Conservation (phyloP, 805 yeast species). For the Wickerhamia fluorescens region DNA sequence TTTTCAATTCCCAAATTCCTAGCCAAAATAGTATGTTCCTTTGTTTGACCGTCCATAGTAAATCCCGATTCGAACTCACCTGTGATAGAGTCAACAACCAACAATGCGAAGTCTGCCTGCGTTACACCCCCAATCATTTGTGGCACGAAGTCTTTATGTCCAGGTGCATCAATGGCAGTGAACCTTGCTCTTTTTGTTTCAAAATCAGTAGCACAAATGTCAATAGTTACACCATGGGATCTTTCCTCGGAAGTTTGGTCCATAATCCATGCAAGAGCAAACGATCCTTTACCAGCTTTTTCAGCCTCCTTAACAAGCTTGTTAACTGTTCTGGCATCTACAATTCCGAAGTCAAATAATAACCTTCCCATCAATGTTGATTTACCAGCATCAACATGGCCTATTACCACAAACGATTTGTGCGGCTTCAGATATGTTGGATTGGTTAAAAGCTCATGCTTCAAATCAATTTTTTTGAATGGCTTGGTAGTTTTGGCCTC, state of each 20-base stretch:
- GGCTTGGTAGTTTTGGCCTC: conserved; percentile 30
- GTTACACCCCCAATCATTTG: conserved; percentile 80
- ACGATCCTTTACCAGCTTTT: conserved; percentile 65
- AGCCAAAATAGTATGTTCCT: conserved; percentile 68
- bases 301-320: conserved; percentile 60
- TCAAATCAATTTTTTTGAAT: conserved; percentile 37
- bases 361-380: conserved; percentile 74
- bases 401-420: conserved; percentile 71
- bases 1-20: conserved; percentile 58
- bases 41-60: conserved; percentile 63
- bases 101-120: conserved; percentile 69
- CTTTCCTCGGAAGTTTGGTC: conserved; percentile 78
- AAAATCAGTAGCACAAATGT: conserved; percentile 62
- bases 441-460: conserved; percentile 28
- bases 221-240: conserved; percentile 70
- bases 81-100: conserved; percentile 59
- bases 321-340: conserved; percentile 57
- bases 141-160: conserved; percentile 77
- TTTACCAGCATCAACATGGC: conserved; percentile 84
- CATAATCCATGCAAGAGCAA: conserved; percentile 81
- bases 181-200: conserved; percentile 49
- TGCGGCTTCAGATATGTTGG: conserved; percentile 40
- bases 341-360: conserved; percentile 58
- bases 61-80: conserved; percentile 72
- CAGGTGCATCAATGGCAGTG: conserved; percentile 80